Evolutionary conservation across 352 stramenopile genomes (phyloP).

Genomic region (Globisporangium spinosum): DNA sequence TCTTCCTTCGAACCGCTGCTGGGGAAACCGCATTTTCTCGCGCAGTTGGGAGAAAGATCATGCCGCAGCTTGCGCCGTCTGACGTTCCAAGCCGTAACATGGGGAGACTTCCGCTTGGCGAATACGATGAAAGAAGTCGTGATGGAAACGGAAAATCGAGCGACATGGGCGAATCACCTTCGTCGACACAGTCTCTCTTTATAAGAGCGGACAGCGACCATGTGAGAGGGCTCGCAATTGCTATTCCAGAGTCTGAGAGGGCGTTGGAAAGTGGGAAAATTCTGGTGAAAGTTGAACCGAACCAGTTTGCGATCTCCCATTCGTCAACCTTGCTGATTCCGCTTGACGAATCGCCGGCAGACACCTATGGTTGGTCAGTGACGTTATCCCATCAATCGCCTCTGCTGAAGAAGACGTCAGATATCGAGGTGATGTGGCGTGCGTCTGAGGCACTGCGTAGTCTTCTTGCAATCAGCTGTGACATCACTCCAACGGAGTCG

Average conservation of each 20-base stretch:
- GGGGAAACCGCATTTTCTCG: slow-evolving; percentile 75
- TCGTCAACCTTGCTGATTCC: slow-evolving; percentile 60
- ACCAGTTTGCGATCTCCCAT: slow-evolving; percentile 40
- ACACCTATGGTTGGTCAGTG: slow-evolving; percentile 55
- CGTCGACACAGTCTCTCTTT: slow-evolving; percentile 5
- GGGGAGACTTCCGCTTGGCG: neutral
- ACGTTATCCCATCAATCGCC: slow-evolving; percentile 39
- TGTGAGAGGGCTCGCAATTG: slow-evolving; percentile 8
- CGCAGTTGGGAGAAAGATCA: slow-evolving; percentile 50
- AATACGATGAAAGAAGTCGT: neutral
- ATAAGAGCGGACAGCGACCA: slow-evolving; percentile 5
- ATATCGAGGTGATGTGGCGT: slow-evolving; percentile 60
- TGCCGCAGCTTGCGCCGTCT: slow-evolving; percentile 39
- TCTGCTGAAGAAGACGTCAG: slow-evolving; percentile 12
- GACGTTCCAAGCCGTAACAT: neutral
- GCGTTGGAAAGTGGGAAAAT: slow-evolving; percentile 9
- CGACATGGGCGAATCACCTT: neutral
- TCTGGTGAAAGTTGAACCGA: slow-evolving; percentile 28
- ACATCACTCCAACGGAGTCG: slow-evolving; percentile 31
- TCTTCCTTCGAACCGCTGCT: slow-evolving; percentile 64
- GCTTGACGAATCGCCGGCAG: slow-evolving; percentile 66
- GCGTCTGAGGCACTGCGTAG: slow-evolving; percentile 40
- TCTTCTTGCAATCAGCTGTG: slow-evolving; percentile 47
- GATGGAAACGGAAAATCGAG: neutral
- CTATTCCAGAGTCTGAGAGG: slow-evolving; percentile 18